These are phyloP conservation scores for Rhamnella rubrinervis DNA, from an alignment of 331 rosid genomes.

Conservation along the genomic window DNA sequence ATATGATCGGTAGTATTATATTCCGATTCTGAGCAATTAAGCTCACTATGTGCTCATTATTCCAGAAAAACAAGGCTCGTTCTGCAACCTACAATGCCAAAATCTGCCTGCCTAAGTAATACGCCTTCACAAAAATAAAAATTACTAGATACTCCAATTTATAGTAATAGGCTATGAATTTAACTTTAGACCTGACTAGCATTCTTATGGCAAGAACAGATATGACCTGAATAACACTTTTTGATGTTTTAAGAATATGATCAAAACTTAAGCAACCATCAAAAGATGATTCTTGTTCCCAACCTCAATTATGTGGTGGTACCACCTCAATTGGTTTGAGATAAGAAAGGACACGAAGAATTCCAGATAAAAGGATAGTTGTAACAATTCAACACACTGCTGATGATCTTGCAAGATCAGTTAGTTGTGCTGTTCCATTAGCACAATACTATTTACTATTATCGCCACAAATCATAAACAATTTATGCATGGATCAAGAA, in stretches of 20 bases:
- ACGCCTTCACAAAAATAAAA: background rate
- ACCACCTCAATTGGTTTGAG: background rate
- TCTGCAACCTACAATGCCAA: conserved; percentile 79
- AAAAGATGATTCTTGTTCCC: too few species aligned
- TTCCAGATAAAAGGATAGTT: too few species aligned
- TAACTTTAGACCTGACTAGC: too few species aligned
- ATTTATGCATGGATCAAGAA: background rate
- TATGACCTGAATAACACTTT: too few species aligned
- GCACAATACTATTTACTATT: background rate
- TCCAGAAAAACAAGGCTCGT: conserved; percentile 91
- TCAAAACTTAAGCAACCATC: too few species aligned
- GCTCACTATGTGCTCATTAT: conserved; percentile 88
- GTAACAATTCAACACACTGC: background rate
- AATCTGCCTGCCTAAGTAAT: background rate
- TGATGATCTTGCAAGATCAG: background rate
- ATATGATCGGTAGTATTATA: conserved; percentile 73
- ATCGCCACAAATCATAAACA: background rate
- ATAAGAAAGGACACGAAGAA: background rate
- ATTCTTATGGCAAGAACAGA: too few species aligned
- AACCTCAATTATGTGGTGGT: too few species aligned
- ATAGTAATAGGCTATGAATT: too few species aligned
- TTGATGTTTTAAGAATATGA: too few species aligned
- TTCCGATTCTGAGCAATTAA: conserved; percentile 87
- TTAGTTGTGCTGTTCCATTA: background rate
- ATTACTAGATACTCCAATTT: too few species aligned